phyloP scores from a whole-genome alignment of 2,329 filamentous ascomycete genomes.

The Drechslerella stenobrocha region DNA sequence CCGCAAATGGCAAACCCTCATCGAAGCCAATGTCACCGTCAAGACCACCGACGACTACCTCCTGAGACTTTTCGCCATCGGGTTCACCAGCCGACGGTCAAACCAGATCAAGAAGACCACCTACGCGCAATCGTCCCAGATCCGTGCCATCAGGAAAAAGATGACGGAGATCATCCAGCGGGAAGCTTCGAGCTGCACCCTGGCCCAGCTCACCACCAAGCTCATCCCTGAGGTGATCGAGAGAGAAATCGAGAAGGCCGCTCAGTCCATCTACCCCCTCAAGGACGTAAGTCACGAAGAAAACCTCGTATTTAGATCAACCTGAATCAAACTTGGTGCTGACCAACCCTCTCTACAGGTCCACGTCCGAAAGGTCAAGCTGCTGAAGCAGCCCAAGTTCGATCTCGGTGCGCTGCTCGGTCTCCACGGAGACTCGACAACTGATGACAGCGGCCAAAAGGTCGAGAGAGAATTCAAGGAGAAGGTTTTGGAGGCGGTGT shows the following conservation, averaged over 20 bases:
- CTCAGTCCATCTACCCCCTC: conserved; percentile 98
- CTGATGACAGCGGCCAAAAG: conserved; percentile 97
- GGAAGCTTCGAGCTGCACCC: conserved; percentile 90
- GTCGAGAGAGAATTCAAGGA: conserved; percentile 58
- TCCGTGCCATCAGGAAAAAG: conserved; percentile 98
- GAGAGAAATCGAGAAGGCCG: conserved; percentile 99
- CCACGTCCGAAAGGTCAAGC: conserved; percentile 99
- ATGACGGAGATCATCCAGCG: conserved; percentile 99
- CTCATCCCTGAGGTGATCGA: conserved; percentile 99
- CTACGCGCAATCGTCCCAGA: conserved; percentile 95
- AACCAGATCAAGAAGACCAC: conserved; percentile 99
- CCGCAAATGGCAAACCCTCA: conserved; percentile 99
- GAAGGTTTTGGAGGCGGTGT: conserved; percentile 39
- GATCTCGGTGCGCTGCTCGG: conserved; percentile 94
- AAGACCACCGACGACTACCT: conserved; percentile 99
- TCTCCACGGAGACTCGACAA: conserved; percentile 95
- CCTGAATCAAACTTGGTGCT: conserved; percentile 1
- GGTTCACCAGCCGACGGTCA: conserved; percentile 97
- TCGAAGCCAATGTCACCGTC: conserved; percentile 99
- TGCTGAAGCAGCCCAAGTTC: conserved; percentile 98
- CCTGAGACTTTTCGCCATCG: conserved; percentile 97
- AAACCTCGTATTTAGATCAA: not conserved
- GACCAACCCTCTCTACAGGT: conserved; percentile 65
- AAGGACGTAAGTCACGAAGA: conserved; percentile 76
- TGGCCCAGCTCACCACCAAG: conserved; percentile 96